Evolutionary conservation across 73 alveolate genomes (phyloP).

Genomic region (Paramecium tetraurelia): DNA sequence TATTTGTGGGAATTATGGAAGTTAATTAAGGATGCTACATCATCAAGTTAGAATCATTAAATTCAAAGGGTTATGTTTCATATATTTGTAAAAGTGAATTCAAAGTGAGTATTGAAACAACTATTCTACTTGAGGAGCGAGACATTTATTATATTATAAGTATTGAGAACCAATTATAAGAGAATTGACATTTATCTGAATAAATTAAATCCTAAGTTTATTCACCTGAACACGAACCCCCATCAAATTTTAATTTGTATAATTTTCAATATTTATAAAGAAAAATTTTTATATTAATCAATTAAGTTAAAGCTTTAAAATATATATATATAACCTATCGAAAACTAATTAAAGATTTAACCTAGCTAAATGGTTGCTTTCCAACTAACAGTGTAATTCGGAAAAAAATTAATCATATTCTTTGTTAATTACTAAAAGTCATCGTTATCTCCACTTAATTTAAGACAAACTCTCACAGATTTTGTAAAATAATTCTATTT

Average conservation of each 20-base stretch:
- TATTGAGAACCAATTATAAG: neutral
- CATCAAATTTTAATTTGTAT: neutral
- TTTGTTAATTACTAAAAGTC: too few species aligned
- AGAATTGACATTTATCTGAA: neutral
- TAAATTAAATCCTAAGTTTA: neutral
- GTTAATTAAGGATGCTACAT: constrained; percentile 1
- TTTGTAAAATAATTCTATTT: too few species aligned
- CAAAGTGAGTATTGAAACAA: neutral
- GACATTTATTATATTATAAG: neutral
- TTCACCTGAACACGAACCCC: neutral
- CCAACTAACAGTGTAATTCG: too few species aligned
- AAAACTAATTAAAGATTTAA: too few species aligned
- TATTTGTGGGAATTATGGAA: neutral
- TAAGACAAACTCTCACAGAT: too few species aligned
- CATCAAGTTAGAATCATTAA: neutral
- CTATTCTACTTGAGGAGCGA: neutral
- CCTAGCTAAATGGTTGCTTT: too few species aligned
- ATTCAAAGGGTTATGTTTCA: neutral
- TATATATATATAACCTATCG: too few species aligned
- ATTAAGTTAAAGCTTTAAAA: neutral
- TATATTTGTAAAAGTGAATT: neutral
- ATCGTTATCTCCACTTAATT: too few species aligned
- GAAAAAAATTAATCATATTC: too few species aligned
- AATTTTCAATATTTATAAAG: neutral
- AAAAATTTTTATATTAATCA: too few species aligned